A percentile compares a stretch with the other conserved stretches of the same genome.
Evolutionary conservation across 225 moss, liverwort and hornwort genomes (phyloP).

Genomic region (Straminergon stramineum): DNA sequence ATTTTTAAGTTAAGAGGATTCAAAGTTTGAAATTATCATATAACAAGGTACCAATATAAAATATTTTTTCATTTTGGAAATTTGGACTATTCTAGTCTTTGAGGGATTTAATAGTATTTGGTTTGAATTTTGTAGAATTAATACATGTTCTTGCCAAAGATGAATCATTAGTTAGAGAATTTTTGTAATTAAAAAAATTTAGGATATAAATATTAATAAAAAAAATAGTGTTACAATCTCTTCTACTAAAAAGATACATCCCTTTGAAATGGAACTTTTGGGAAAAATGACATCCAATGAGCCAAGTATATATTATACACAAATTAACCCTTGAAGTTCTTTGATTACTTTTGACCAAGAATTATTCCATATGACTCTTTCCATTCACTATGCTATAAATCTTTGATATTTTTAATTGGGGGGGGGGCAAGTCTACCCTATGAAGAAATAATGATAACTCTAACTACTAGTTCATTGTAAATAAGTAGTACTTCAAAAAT

Average conservation of each 20-base stretch:
- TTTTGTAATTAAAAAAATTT: not conserved
- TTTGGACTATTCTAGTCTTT: not conserved
- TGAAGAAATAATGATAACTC: not conserved
- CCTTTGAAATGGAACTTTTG: not conserved
- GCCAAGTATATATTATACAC: not conserved
- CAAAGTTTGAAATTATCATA: not conserved
- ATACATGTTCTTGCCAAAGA: not conserved
- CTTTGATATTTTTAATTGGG: not conserved
- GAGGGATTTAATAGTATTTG: rapidly evolving
- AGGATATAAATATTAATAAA: no score
- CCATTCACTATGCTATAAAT: rapidly evolving
- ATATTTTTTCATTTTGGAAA: not conserved
- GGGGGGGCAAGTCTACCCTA: rapidly evolving
- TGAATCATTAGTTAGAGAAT: no score
- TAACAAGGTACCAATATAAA: not conserved
- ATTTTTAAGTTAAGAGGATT: not conserved
- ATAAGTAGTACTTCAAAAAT: not conserved
- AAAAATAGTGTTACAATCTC: not conserved
- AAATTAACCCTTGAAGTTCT: not conserved
- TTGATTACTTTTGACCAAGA: not conserved
- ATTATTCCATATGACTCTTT: not conserved
- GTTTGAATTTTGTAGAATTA: no score
- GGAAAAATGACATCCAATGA: not conserved
- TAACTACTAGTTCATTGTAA: not conserved
- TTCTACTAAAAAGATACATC: not conserved